phyloP scores from a whole-genome alignment of 371 early-diverging fungal species.

The Lichtheimia hyalospora region DNA sequence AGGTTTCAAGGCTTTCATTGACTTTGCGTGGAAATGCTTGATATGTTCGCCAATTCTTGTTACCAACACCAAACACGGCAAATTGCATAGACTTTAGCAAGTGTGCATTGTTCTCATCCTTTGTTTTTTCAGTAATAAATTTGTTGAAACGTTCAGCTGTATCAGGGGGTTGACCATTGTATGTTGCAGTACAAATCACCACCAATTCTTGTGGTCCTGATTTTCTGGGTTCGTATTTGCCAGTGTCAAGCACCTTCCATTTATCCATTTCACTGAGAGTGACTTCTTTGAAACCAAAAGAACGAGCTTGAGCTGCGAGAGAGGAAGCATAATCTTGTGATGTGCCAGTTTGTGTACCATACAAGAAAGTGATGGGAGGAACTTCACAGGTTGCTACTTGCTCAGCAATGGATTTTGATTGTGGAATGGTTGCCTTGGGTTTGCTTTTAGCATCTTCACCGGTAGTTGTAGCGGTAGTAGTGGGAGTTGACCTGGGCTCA shows the following conservation, averaged over 20 bases:
- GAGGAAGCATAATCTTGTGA: slow-evolving; percentile 54
- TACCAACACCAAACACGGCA: slow-evolving; percentile 59
- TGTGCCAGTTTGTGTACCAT: slow-evolving; percentile 58
- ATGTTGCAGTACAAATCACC: slow-evolving; percentile 49
- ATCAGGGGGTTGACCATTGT: slow-evolving; percentile 63
- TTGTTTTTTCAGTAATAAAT: slow-evolving; percentile 31
- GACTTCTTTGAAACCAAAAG: slow-evolving; percentile 44
- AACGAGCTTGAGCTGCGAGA: slow-evolving; percentile 37
- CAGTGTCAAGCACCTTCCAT: slow-evolving; percentile 39
- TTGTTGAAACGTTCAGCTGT: slow-evolving; percentile 53
- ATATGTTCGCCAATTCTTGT: slow-evolving; percentile 63
- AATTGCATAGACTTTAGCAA: slow-evolving; percentile 36
- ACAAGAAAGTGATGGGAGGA: slow-evolving; percentile 50
- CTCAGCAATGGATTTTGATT: slow-evolving; percentile 1
- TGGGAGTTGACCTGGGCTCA: slow-evolving; percentile 17
- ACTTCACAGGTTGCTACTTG: slow-evolving; percentile 6
- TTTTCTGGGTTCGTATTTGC: slow-evolving; percentile 25
- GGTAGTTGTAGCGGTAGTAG: no score
- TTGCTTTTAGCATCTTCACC: neutral
- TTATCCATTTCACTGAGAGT: slow-evolving; percentile 41
- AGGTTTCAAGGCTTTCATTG: slow-evolving; percentile 28
- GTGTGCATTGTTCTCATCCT: slow-evolving; percentile 19
- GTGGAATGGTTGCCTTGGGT: slow-evolving; percentile 1
- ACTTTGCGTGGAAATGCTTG: slow-evolving; percentile 54
- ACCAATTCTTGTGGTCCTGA: slow-evolving; percentile 36